phyloP scores from a whole-genome alignment of 2,329 filamentous ascomycete species.

The Fusarium poae region DNA sequence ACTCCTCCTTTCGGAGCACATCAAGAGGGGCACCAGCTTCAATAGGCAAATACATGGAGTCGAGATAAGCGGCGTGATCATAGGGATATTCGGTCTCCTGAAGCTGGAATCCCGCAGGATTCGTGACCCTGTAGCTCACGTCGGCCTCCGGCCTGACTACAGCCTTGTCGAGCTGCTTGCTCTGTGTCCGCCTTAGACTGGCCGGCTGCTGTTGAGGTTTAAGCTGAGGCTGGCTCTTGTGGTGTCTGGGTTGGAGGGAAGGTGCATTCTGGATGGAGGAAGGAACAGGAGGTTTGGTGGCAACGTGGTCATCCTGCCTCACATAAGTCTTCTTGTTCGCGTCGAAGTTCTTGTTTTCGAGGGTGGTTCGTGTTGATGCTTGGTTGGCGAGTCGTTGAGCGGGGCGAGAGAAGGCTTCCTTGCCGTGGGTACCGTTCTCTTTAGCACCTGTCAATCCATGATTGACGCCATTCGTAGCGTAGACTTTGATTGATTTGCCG shows the following conservation, averaged over 20 bases:
- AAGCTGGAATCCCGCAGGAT: slow-evolving; percentile 24
- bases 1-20: slow-evolving; percentile 45
- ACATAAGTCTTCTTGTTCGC: slow-evolving; percentile 45
- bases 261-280: slow-evolving; percentile 41
- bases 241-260: slow-evolving; percentile 59
- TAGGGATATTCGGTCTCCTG: slow-evolving; percentile 42
- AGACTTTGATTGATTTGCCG: slow-evolving; percentile 55
- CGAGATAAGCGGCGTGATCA: slow-evolving; percentile 49
- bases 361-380: slow-evolving; percentile 40
- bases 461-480: slow-evolving; percentile 44
- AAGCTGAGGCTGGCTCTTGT: slow-evolving; percentile 68
- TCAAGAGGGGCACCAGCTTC: slow-evolving; percentile 46
- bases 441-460: slow-evolving; percentile 51
- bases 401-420: slow-evolving; percentile 56
- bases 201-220: slow-evolving; percentile 59
- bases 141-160: slow-evolving; percentile 39
- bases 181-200: slow-evolving; percentile 60
- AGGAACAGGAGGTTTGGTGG: slow-evolving; percentile 32
- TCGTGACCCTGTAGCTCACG: slow-evolving; percentile 11
- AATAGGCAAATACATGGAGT: slow-evolving; percentile 45
- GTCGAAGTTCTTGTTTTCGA: slow-evolving; percentile 47
- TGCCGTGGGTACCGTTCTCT: slow-evolving; percentile 58
- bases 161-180: slow-evolving; percentile 55
- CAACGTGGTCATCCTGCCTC: slow-evolving; percentile 39
- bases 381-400: slow-evolving; percentile 51